Evolutionary conservation across 1,284 basidiomycete species (phyloP).

Genomic region (Ceratobasidium sp.): DNA sequence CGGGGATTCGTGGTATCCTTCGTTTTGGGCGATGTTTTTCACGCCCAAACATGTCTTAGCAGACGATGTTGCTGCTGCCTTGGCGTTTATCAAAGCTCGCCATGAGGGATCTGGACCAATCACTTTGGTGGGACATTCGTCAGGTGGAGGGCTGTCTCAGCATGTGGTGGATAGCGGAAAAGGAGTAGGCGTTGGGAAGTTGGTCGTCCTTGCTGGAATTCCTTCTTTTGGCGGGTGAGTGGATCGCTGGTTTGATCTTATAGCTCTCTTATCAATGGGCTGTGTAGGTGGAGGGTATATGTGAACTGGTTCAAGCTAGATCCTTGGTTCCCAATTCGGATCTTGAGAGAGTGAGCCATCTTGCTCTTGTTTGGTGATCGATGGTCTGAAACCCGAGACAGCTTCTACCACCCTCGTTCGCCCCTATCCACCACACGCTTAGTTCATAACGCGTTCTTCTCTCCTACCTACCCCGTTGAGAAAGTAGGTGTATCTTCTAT

Average conservation of each 20-base stretch:
- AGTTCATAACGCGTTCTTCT: conserved; percentile 20
- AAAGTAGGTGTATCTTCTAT: background rate
- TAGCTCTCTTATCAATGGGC: background rate
- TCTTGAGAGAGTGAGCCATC: conserved; percentile 8
- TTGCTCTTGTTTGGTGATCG: background rate
- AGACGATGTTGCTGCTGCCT: conserved; percentile 19
- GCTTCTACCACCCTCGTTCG: conserved; percentile 21
- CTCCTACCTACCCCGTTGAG: conserved; percentile 17
- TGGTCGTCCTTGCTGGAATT: conserved; percentile 27
- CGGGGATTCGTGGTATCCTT: conserved; percentile 28
- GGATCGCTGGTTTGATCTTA: background rate
- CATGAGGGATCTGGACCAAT: conserved; percentile 4
- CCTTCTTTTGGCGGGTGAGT: conserved; percentile 23
- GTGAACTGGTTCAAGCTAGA: conserved; percentile 29
- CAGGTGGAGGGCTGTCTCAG: conserved; percentile 30
- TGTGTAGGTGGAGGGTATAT: conserved; percentile 20
- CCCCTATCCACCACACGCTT: conserved; percentile 5
- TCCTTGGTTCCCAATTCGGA: conserved; percentile 28
- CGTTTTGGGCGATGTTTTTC: conserved; percentile 25
- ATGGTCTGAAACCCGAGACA: background rate
- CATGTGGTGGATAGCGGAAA: conserved; percentile 32
- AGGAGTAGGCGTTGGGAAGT: conserved; percentile 21
- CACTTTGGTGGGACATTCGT: conserved; percentile 24
- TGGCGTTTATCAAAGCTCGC: conserved; percentile 18
- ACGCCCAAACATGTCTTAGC: conserved; percentile 33